Base-by-base conservation (phyloP, 148 eudicot genomes). In the Suaeda aralocaspica region DNA sequence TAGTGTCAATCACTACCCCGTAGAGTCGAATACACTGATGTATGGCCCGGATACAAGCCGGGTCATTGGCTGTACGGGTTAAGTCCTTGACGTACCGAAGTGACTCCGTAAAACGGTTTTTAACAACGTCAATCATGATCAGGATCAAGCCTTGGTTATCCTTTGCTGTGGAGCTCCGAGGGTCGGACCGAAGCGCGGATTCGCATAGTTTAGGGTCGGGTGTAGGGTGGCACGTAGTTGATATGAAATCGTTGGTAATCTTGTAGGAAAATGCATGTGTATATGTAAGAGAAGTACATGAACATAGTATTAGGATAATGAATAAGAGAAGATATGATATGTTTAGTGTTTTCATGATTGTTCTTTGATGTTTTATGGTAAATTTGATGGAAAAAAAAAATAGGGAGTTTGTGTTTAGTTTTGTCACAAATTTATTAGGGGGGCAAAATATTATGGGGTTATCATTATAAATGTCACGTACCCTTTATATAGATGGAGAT, bases 71-170 rank as follows among this genome's bases (percentile, higher is more conserved):
- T 70, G 55, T 51, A 45, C 48, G 45, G 19, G 63, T 36, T 70
- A 82, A 22, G 11, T 29, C 78, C 57, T 76, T n/a, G 0, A 67
- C 72, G n/a, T 65, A 63, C 2, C 21, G 52, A 1, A 79, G 50
- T 2, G 85, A 69, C n/a, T 79, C 70, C 11, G 70, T 13, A 55
- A 82, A 82, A 42, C 68, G 60, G 45, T 78, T n/a, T 41, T 66
- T 72, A 15, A 82, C 82, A 5, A 71, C 74, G 51, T 79, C 85
- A 16, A 82, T 66, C 78, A 79, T 79, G 76, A 82, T 76, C 30
- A 67, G 62, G 59, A 74, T 76, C 0, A 82, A 70, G 12, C 74
- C 71, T 36, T 59, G 19, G 14, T 69, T 53, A 24, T 77, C 80
- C 16, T 28, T 21, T 3, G 75, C 79, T 14, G 50, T 26, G 51